Evolutionary conservation across 352 stramenopile genomes (phyloP).

Genomic region (Globisporangium heterothallicum): DNA sequence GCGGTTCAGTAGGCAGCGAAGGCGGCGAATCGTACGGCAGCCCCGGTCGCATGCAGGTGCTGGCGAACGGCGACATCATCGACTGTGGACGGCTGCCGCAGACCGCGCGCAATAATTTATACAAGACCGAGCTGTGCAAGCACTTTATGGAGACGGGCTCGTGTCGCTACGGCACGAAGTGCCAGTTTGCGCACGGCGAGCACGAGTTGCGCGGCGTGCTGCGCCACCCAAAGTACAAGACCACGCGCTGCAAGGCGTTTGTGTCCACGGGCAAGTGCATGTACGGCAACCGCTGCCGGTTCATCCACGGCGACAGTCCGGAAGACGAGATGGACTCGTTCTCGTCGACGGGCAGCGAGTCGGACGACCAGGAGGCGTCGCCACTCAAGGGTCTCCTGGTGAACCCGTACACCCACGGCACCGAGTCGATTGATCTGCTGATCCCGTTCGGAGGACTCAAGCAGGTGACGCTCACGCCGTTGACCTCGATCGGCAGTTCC

Average conservation of each 20-base stretch:
- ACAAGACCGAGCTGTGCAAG: conserved; percentile 91
- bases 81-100: conserved; percentile 72
- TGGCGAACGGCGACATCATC: conserved; percentile 83
- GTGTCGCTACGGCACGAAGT: conserved; percentile 86
- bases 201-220: conserved; percentile 82
- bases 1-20: too few relatives aligned
- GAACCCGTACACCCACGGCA: conserved; percentile 59
- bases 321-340: conserved; percentile 38
- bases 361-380: conserved; percentile 52
- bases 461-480: conserved; percentile 49
- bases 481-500: conserved; percentile 38
- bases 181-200: conserved; percentile 86
- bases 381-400: conserved; percentile 49
- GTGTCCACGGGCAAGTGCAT: conserved; percentile 79
- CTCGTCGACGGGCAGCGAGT: conserved; percentile 61
- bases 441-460: conserved; percentile 62
- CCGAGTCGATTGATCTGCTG: conserved; percentile 57
- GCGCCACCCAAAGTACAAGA: conserved; percentile 91
- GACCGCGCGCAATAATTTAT: conserved; percentile 82
- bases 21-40: conserved; percentile 48
- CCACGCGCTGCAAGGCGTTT: conserved; percentile 86
- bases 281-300: conserved; percentile 85
- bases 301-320: conserved; percentile 69
- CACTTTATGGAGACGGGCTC: conserved; percentile 83
- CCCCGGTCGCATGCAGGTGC: conserved; percentile 62